Conservation (phyloP, 805 yeast species). For the Teunomyces stri region DNA sequence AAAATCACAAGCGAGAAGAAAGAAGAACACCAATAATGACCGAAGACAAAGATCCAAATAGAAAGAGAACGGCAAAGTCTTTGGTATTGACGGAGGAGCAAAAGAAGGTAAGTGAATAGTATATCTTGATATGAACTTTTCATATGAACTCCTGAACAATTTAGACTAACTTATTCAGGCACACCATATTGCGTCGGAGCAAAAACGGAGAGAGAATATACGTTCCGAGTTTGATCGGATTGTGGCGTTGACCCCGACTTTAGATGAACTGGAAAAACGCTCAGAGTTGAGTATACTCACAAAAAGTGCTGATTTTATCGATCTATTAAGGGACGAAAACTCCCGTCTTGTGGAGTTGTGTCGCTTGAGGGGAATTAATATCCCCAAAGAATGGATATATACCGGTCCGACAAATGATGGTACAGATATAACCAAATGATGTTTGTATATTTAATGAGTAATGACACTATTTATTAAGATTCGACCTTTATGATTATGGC, state of each 20-base stretch:
- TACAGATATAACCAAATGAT: slow-evolving; percentile 14
- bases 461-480: not conserved
- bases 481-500: slow-evolving; percentile 2
- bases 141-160: not conserved
- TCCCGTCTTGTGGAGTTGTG: slow-evolving; percentile 41
- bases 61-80: slow-evolving; percentile 21
- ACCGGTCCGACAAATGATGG: slow-evolving; percentile 22
- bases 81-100: slow-evolving; percentile 35
- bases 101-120: slow-evolving; percentile 25
- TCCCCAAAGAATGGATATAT: slow-evolving; percentile 39
- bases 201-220: slow-evolving; percentile 81
- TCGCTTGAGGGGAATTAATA: slow-evolving; percentile 35
- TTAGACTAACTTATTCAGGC: slow-evolving; percentile 36
- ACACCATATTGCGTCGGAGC: slow-evolving; percentile 82
- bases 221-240: slow-evolving; percentile 77
- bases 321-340: slow-evolving; percentile 50
- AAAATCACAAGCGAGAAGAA: not conserved
- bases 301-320: slow-evolving; percentile 58
- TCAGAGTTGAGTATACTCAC: slow-evolving; percentile 76
- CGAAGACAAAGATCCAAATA: slow-evolving; percentile 5
- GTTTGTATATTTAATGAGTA: slow-evolving; percentile 2
- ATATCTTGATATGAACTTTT: not conserved
- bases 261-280: slow-evolving; percentile 67
- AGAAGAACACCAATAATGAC: slow-evolving; percentile 1
- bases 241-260: slow-evolving; percentile 71